Base-by-base conservation (phyloP, 129 eudicot species). In the Chrysanthemum seticuspe region DNA sequence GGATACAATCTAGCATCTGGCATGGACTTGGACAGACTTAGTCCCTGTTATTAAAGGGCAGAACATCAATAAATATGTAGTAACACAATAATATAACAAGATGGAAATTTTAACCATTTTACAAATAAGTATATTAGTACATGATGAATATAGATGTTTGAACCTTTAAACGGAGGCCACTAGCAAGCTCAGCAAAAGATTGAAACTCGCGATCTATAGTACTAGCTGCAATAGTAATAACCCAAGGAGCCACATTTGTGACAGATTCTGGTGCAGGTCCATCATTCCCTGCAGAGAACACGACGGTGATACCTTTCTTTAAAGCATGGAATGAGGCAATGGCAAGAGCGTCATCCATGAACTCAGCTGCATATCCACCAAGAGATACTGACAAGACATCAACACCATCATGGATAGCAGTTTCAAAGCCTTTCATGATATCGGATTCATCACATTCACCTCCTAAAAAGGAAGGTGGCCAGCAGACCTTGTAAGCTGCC, bases 401-500 rank as follows among this genome's bases (percentile, higher is more conserved):
- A 13, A 90, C 97, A 6, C 99, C 96, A 36, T 94, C 97, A 31
- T 82, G 18, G 3, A 90, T 88, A 2, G 99, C 99, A n/a, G 50
- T 8, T 12, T 94, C 99, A 47, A 94, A 84, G 7, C 84, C 99
- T 52, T 81, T 78, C 81, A 94, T 0, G 54, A 88, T 88, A 55
- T 94, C 99, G 0, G 89, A 78, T 10, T 82, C 86, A 9, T 57
- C 70, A 67, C 95, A 89, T 75, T 71, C 86, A 5, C 68, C 67
- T 16, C 65, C 75, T 16, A 19, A 49, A 0, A 15, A 0, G 1
- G 76, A 10, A 0, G 78, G 79, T 10, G 91, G 85, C 88, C 88
- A 92, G 84, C 98, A 92, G 4, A 87, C 91, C 79, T 84, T 92
- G 81, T 92, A 92, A 3, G 92, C 74, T 2, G 98, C 98, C 11